Evolutionary conservation across 2,329 filamentous ascomycete species (phyloP), one percentile per base, ranked within the genome.

Genomic region (Fusarium aywerte): DNA sequence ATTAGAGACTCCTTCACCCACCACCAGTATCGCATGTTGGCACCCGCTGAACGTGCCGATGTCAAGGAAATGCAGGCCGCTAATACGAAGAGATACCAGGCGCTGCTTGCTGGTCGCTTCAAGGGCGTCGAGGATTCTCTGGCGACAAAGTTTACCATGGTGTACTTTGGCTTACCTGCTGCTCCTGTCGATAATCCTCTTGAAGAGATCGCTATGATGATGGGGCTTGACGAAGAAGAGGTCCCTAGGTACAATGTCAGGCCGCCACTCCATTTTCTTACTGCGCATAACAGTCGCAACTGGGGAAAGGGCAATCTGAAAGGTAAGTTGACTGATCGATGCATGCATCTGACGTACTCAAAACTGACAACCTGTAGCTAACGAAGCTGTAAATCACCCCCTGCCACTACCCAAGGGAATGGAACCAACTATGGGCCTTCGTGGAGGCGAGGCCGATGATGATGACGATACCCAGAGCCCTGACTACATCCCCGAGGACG

Each of bases 81-180:
- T 12, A 76, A 78, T 55, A 68, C 75, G 1, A 27, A 57, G 18
- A 70, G 73, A 12, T 81, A 78, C 64, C 27, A 67, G 5, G 31
- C 58, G 0, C 67, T 81, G 16, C 64, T 82, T 5, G 27, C 62
- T 5, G 69, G 66, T 3, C 73, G 75, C 1, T 80, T 81, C 58
- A 71, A 70, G 11, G 70, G 58, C 7, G 60, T 74, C 9, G 23
- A 59, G 2, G 62, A 73, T 6, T 73, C 74, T 2, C 56, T 82
- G 16, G 74, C 75, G 4, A 76, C 78, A n/a, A 84, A 83, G 67
- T 58, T 85, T 57, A 74, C 82, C 0, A 77, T 83, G 74, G 73
- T 83, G 42, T 83, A 80, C 69, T 84, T 84, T 59, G 83, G 82
- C 1, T 67, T 84, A 7, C 80, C 81, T 0, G 74, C 83, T 4